phyloP scores from a whole-genome alignment of 2,329 filamentous ascomycete genomes.

The Microsporum canis region DNA sequence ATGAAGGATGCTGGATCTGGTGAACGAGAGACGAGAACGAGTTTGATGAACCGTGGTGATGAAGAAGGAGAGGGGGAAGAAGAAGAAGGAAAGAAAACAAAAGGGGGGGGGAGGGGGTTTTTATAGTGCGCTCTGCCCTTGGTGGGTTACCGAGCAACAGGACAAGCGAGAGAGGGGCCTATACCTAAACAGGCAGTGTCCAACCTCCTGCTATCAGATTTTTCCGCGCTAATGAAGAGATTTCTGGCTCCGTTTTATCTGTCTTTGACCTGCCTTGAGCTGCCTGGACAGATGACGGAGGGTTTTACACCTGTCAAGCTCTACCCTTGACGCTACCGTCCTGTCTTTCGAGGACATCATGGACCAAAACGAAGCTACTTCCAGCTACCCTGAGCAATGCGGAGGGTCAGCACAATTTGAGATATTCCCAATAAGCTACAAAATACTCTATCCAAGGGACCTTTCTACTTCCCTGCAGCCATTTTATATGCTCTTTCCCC shows the following conservation, averaged over 20 bases:
- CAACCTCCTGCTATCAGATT: background rate
- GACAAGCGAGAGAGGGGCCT: conserved; percentile 1
- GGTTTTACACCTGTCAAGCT: background rate
- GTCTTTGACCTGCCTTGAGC: background rate
- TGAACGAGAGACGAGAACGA: conserved; percentile 8
- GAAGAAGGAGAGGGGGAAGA: conserved; percentile 7
- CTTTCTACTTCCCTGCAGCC: background rate
- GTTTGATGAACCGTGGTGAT: conserved; percentile 2
- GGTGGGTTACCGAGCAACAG: conserved; percentile 2
- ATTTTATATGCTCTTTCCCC: background rate
- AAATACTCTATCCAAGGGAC: background rate
- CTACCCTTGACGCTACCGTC: background rate
- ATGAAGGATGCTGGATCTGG: background rate
- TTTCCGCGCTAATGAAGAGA: background rate
- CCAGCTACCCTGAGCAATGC: background rate
- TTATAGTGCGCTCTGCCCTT: conserved; percentile 3
- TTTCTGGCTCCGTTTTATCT: background rate
- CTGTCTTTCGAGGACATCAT: background rate
- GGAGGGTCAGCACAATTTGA: background rate
- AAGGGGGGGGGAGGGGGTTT: conserved; percentile 7
- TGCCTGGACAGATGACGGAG: background rate
- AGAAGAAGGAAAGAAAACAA: conserved; percentile 3
- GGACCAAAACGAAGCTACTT: background rate
- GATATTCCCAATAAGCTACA: background rate
- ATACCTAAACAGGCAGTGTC: background rate